phyloP scores from a whole-genome alignment of 208 protist genomes.

The Acanthamoeba royreba region DNA sequence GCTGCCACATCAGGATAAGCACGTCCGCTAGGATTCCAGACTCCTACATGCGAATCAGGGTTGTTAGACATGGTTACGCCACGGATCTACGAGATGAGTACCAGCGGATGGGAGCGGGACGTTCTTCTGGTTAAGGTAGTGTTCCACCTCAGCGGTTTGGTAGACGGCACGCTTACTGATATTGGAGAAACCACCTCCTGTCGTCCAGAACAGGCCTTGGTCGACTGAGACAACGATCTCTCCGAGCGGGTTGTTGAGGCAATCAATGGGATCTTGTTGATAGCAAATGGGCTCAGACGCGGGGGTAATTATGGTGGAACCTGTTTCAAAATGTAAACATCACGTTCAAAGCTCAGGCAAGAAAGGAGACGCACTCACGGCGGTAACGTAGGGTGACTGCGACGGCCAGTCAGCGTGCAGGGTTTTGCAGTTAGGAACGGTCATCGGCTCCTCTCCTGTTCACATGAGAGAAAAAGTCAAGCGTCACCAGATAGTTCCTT shows the following conservation, averaged over 20 bases:
- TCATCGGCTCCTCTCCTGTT: neutral
- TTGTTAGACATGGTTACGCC: too few relatives aligned
- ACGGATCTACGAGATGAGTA: too few relatives aligned
- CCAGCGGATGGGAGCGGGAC: neutral
- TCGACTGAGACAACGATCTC: slow-evolving; percentile 50
- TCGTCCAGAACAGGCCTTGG: slow-evolving; percentile 60
- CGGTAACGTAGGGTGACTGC: slow-evolving; percentile 58
- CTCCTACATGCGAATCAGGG: neutral
- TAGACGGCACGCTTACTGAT: neutral
- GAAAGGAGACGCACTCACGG: slow-evolving; percentile 69
- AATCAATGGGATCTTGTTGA: slow-evolving; percentile 4
- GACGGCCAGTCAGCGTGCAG: slow-evolving; percentile 48
- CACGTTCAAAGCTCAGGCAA: too few relatives aligned
- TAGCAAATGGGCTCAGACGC: slow-evolving; percentile 42
- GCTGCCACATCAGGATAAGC: slow-evolving; percentile 41
- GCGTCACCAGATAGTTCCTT: neutral
- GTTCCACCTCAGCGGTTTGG: slow-evolving; percentile 30
- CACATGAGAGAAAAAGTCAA: too few relatives aligned
- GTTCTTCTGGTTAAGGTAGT: neutral
- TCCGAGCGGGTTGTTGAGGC: neutral
- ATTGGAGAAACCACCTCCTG: slow-evolving; percentile 68
- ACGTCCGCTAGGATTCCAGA: slow-evolving; percentile 11
- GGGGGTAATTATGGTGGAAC: slow-evolving; percentile 46
- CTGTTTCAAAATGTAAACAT: too few relatives aligned
- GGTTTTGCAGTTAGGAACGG: slow-evolving; percentile 13